Conservation (phyloP, 345 rosid species). For the Triadica sebifera region DNA sequence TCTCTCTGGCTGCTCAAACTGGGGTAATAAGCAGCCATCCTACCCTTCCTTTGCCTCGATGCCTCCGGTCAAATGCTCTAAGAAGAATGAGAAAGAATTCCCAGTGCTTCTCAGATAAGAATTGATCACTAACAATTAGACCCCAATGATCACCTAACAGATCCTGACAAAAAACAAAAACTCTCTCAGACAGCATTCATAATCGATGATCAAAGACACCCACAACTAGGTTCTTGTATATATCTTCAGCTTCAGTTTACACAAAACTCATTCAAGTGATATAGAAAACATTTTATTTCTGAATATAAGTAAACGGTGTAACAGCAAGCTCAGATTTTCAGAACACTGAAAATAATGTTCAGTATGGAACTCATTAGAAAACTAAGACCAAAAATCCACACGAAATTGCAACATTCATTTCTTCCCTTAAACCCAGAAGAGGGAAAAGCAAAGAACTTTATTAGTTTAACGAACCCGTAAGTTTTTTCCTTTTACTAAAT, state of each 20-base stretch:
- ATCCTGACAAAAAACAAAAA: slow-evolving; percentile 11
- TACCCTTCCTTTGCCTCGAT: slow-evolving; percentile 5
- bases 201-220: slow-evolving; percentile 9
- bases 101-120: slow-evolving; percentile 10
- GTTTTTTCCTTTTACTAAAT: neutral
- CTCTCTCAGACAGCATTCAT: slow-evolving; percentile 6
- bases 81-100: slow-evolving; percentile 10
- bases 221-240: neutral
- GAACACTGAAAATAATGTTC: neutral
- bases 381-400: neutral
- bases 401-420: neutral
- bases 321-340: neutral
- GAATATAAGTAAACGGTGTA: neutral
- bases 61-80: slow-evolving; percentile 3
- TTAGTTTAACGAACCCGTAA: neutral
- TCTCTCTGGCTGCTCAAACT: slow-evolving; percentile 10
- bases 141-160: neutral
- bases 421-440: neutral
- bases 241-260: slow-evolving; percentile 3
- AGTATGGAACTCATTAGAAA: neutral
- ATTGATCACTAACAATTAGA: slow-evolving; percentile 19
- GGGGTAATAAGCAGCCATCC: slow-evolving; percentile 27
- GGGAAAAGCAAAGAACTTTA: neutral
- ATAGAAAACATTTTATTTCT: neutral
- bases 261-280: neutral